These are phyloP conservation scores for Aspergillus ellipticus DNA, from an alignment of 495 filamentous ascomycete genomes.

Conservation along the genomic window DNA sequence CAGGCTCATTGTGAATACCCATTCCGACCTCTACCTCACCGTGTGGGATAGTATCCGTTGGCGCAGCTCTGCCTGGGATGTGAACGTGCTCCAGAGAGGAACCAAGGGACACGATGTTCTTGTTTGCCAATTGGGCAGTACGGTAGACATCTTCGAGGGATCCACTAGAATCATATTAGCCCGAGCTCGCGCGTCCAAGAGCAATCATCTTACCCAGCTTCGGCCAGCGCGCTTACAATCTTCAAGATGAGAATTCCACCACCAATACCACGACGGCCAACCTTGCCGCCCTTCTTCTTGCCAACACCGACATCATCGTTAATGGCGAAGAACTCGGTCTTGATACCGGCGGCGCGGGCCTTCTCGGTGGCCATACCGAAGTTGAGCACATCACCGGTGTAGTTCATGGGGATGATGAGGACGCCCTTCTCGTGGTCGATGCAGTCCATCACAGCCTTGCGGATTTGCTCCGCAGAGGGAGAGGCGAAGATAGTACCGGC, in stretches of 20 bases:
- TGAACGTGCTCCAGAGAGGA: conserved; percentile 86
- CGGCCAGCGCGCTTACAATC: conserved; percentile 82
- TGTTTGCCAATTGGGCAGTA: conserved; percentile 66
- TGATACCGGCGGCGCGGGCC: conserved; percentile 72
- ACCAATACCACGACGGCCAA: conserved; percentile 86
- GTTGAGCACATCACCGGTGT: conserved; percentile 80
- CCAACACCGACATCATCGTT: conserved; percentile 96
- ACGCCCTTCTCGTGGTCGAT: conserved; percentile 71
- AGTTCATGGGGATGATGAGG: conserved; percentile 65
- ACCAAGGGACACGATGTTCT: conserved; percentile 82
- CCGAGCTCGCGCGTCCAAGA: neutral
- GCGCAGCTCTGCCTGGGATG: conserved; percentile 68
- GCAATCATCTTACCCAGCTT: conserved; percentile 52
- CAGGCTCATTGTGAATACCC: conserved; percentile 97
- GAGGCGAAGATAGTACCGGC: conserved; percentile 93
- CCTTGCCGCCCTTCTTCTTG: conserved; percentile 75
- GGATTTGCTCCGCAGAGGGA: conserved; percentile 82
- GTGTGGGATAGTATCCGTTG: conserved; percentile 53
- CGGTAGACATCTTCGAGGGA: conserved; percentile 63
- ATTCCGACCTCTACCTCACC: conserved; percentile 93
- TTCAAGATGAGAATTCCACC: conserved; percentile 89
- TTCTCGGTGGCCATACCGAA: conserved; percentile 96
- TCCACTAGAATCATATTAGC: conserved; percentile 24
- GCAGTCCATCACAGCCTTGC: conserved; percentile 66
- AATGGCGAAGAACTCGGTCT: conserved; percentile 90